A percentile compares a stretch with the other conserved stretches of the same genome.
These are phyloP conservation scores for Penicillium corylophilum DNA, from an alignment of 2,329 filamentous ascomycete species.

Conservation along the genomic window DNA sequence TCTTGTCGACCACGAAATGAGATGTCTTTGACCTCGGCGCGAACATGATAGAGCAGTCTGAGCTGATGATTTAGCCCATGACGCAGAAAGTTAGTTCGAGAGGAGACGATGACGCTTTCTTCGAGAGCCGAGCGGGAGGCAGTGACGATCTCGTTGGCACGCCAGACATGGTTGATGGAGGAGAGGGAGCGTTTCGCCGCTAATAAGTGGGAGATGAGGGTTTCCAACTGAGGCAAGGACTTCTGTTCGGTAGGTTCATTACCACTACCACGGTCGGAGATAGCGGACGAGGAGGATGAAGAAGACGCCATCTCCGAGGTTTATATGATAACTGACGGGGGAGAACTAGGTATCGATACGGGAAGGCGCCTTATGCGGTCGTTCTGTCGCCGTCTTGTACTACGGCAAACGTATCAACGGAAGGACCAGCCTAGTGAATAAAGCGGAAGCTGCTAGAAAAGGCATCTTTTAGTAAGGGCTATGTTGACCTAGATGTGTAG, in stretches of 20 bases:
- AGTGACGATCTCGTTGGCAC: slow-evolving; percentile 82
- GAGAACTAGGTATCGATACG: neutral
- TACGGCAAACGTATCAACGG: neutral
- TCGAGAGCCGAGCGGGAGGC: slow-evolving; percentile 73
- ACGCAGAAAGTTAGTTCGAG: slow-evolving; percentile 67
- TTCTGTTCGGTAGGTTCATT: slow-evolving; percentile 17
- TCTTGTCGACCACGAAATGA: slow-evolving; percentile 44
- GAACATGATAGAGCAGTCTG: slow-evolving; percentile 45
- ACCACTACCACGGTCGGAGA: slow-evolving; percentile 13
- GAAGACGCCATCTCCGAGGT: slow-evolving; percentile 31
- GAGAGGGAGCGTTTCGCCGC: slow-evolving; percentile 84
- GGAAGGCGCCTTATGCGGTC: neutral
- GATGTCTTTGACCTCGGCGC: slow-evolving; percentile 44
- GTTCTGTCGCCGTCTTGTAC: neutral
- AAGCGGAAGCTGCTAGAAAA: neutral
- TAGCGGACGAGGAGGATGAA: slow-evolving; percentile 29
- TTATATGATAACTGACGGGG: neutral
- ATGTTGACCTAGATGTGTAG: neutral
- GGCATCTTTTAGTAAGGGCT: neutral
- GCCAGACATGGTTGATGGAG: slow-evolving; percentile 77
- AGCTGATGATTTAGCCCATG: slow-evolving; percentile 56
- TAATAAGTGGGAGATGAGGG: slow-evolving; percentile 78
- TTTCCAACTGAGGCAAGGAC: slow-evolving; percentile 58
- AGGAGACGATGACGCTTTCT: slow-evolving; percentile 70
- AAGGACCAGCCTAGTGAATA: neutral